These are phyloP conservation scores for Lecanoromycetidae sp. DNA, from an alignment of 2,329 filamentous ascomycete species.

Conservation along the genomic window DNA sequence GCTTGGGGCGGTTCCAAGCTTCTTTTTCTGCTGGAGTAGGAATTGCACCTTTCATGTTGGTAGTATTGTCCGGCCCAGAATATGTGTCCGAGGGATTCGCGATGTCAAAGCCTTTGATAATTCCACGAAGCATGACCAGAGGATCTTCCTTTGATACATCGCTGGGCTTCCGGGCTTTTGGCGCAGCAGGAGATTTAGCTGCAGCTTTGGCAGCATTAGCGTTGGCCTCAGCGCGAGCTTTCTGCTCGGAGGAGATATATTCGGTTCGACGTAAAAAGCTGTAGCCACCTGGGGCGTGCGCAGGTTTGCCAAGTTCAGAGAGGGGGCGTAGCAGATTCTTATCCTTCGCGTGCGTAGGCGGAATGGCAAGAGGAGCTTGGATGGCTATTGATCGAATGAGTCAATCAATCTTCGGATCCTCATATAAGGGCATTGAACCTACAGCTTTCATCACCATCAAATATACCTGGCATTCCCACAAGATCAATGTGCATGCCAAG, in stretches of 20 bases:
- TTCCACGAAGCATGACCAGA: conserved; percentile 47
- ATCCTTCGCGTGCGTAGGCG: conserved; percentile 70
- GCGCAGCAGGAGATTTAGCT: conserved; percentile 11
- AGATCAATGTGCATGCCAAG: conserved; percentile 94
- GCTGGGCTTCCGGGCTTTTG: conserved; percentile 22
- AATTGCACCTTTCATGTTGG: conserved; percentile 41
- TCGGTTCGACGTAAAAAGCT: conserved; percentile 94
- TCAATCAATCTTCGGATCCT: no score
- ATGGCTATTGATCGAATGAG: conserved; percentile 64
- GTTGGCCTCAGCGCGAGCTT: conserved; percentile 30
- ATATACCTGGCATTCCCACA: conserved; percentile 86
- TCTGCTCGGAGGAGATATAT: conserved; percentile 49
- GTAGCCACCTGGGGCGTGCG: conserved; percentile 62
- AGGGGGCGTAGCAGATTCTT: conserved; percentile 71
- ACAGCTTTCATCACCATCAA: conserved; percentile 92
- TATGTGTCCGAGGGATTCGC: conserved; percentile 51
- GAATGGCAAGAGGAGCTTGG: conserved; percentile 60
- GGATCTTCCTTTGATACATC: conserved; percentile 43
- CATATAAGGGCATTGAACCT: conserved; percentile 26
- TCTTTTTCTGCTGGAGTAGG: conserved; percentile 42
- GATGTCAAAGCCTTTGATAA: conserved; percentile 52
- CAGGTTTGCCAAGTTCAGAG: conserved; percentile 72
- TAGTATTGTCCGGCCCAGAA: conserved; percentile 42
- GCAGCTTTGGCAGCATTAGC: conserved; percentile 10
- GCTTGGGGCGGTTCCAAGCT: conserved; percentile 48